A percentile compares a stretch with the other conserved stretches of the same genome.
Evolutionary conservation across 371 early-diverging fungal genomes (phyloP).

Genomic region (Massospora cicadina): DNA sequence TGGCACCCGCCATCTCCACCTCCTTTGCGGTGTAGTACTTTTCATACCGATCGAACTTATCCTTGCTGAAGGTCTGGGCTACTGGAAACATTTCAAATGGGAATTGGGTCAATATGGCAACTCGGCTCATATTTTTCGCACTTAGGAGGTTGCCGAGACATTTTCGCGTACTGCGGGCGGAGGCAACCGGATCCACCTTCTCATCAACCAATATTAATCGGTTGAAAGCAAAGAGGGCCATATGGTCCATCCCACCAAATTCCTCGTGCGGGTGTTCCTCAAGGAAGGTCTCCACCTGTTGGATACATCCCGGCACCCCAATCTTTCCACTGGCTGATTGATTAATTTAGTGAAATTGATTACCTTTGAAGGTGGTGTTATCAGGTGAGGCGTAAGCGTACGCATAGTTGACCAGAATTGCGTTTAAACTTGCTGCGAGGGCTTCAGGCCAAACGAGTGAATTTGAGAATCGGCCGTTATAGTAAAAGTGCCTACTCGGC

Average conservation of each 20-base stretch:
- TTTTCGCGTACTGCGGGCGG: background rate
- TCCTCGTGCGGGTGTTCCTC: background rate
- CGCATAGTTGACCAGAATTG: background rate
- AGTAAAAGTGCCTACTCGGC: constrained; percentile 1
- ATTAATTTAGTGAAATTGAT: background rate
- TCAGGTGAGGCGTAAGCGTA: background rate
- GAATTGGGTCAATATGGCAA: background rate
- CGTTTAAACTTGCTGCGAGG: background rate
- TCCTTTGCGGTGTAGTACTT: background rate
- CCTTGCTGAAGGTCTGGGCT: too few relatives aligned
- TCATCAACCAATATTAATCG: background rate
- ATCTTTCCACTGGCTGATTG: background rate
- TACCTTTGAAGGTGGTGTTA: background rate
- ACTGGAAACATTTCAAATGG: background rate
- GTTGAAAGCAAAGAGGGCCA: background rate
- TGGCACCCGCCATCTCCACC: background rate
- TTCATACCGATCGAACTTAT: background rate
- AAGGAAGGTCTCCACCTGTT: background rate
- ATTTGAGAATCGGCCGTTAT: constrained; percentile 7
- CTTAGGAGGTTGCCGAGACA: background rate
- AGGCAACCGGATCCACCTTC: background rate
- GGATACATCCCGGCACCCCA: background rate
- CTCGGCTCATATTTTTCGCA: background rate
- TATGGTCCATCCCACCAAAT: background rate
- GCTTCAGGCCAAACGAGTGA: background rate